A percentile compares a stretch with the other conserved stretches of the same genome.
phyloP scores from a whole-genome alignment of 2,329 filamentous ascomycete genomes.

The Microsporum canis region DNA sequence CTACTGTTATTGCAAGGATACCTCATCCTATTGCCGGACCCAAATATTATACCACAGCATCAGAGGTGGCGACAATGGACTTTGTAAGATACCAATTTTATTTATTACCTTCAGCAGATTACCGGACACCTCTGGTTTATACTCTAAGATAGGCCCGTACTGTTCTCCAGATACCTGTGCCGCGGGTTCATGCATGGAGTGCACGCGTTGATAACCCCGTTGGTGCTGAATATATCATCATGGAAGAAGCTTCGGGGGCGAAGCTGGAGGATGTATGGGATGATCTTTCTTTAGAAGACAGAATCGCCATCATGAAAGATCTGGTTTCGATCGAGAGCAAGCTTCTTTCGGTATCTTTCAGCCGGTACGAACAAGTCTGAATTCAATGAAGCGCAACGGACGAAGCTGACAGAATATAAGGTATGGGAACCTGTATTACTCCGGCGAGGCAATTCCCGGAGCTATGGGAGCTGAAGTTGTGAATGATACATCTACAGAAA shows the following conservation, averaged over 20 bases:
- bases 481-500: background rate
- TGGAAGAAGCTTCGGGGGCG: slow-evolving; percentile 30
- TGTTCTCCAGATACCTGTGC: background rate
- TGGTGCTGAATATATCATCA: slow-evolving; percentile 34
- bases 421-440: slow-evolving; percentile 21
- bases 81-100: slow-evolving; percentile 10
- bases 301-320: slow-evolving; percentile 20
- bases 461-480: slow-evolving; percentile 15
- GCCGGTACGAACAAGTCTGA: background rate
- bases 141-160: slow-evolving; percentile 9
- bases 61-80: slow-evolving; percentile 14
- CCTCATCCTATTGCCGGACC: slow-evolving; percentile 11
- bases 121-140: no score
- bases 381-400: background rate
- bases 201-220: slow-evolving; percentile 26
- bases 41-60: slow-evolving; percentile 10
- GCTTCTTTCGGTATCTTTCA: slow-evolving; percentile 18
- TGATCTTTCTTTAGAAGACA: slow-evolving; percentile 20
- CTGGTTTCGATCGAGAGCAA: slow-evolving; percentile 13
- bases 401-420: slow-evolving; percentile 15
- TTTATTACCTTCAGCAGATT: background rate
- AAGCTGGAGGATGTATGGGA: slow-evolving; percentile 22
- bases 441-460: slow-evolving; percentile 9
- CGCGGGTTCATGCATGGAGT: background rate
- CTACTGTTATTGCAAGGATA: slow-evolving; percentile 16